phyloP scores from a whole-genome alignment of 176 grass and related monocot genomes.

The Avena atlantica region DNA sequence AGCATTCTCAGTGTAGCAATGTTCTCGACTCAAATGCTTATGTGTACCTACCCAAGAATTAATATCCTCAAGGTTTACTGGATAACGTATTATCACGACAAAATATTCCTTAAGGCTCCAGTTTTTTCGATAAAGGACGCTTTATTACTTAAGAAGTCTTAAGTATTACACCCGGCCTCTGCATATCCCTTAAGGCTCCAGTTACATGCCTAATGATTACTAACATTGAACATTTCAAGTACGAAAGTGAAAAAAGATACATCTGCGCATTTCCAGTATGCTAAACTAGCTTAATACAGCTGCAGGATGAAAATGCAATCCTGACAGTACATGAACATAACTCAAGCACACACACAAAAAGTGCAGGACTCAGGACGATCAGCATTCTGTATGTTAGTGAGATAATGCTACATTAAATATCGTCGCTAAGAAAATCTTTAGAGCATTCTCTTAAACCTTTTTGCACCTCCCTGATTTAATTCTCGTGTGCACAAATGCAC shows the following conservation, averaged over 20 bases:
- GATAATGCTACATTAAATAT: background rate
- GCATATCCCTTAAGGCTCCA: conserved; percentile 5
- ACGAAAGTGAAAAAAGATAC: background rate
- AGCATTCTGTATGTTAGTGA: background rate
- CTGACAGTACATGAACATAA: background rate
- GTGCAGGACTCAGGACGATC: background rate
- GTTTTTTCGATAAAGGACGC: too few relatives aligned
- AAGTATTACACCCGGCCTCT: too few relatives aligned
- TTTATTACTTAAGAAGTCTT: too few relatives aligned
- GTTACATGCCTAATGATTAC: background rate
- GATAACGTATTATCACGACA: background rate
- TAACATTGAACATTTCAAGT: background rate
- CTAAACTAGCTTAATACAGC: background rate
- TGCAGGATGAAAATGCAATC: background rate
- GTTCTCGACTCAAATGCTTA: background rate
- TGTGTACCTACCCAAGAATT: conserved; percentile 3
- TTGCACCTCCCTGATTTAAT: background rate
- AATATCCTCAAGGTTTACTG: background rate
- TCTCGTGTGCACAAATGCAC: background rate
- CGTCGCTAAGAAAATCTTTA: too few relatives aligned
- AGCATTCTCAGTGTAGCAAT: background rate
- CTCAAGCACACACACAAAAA: background rate
- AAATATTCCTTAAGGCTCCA: conserved; percentile 1
- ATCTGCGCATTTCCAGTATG: background rate
- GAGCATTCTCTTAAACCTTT: background rate